Evolutionary conservation across 345 rosid genomes (phyloP), one percentile per base, ranked within the genome.

Genomic region (Eutrema heterophyllum): DNA sequence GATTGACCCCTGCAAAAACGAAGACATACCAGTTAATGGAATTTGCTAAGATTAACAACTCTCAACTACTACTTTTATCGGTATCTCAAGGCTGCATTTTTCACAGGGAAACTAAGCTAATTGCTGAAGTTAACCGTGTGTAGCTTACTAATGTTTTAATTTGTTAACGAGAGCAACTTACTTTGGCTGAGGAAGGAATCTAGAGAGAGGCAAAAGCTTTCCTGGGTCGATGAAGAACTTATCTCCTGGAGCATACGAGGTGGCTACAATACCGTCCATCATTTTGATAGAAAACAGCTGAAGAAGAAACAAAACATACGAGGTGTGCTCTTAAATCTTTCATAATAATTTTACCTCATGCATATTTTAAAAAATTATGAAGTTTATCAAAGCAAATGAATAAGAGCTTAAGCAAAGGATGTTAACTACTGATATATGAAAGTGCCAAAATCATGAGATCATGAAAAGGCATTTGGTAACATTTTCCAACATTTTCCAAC

Each of bases 261-360:
- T 88, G 1, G 99, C 98, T 33, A 92, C 89, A 64, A 95, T 90
- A 54, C 98, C 99, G n/a, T n/a, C n/a, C n/a, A n/a, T n/a, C n/a
- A n/a, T n/a, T n/a, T n/a, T n/a, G n/a, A n/a, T n/a, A n/a, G n/a
- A n/a, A n/a, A n/a, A n/a, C n/a, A n/a, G n/a, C n/a, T n/a, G n/a
- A n/a, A n/a, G n/a, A n/a, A n/a, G n/a, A n/a, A n/a, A n/a, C n/a
- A n/a, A n/a, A n/a, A n/a, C n/a, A 21, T 21, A 21, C 21, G 21
- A 21, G 1, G 21, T 21, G 21, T 21, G 21, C 21, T 21, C 21
- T 21, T 21, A 21, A 21, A 1, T 21, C 21, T 21, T 21, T 21
- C 21, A 21, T 21, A 21, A 21, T 21, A 21, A 21, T 21, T 21
- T 21, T 21, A 21, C 21, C 21, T 21, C 21, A 21, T 21, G 21